Evolutionary conservation across 2,329 filamentous ascomycete genomes (phyloP).

Genomic region (Cladophialophora chaetospira): DNA sequence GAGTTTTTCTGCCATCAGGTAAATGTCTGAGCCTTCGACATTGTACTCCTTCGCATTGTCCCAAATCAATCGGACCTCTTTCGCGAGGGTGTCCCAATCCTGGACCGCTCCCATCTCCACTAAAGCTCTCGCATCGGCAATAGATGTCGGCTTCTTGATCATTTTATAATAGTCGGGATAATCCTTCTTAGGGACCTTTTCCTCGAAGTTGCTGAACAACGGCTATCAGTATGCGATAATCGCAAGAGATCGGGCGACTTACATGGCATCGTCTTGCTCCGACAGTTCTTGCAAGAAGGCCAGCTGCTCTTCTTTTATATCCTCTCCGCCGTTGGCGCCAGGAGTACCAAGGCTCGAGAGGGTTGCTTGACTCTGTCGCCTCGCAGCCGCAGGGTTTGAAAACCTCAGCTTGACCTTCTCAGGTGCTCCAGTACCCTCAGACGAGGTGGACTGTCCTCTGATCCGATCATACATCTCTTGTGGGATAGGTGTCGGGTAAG

Average conservation of each 20-base stretch:
- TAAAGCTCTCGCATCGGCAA: constrained; percentile 75
- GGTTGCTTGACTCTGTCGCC: constrained; percentile 27
- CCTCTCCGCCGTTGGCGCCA: constrained; percentile 11
- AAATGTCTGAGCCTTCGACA: constrained; percentile 86
- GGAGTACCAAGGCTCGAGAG: constrained; percentile 17
- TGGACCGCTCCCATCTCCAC: constrained; percentile 76
- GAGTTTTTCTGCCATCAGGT: constrained; percentile 72
- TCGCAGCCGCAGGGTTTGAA: constrained; percentile 9
- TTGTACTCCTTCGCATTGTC: constrained; percentile 87
- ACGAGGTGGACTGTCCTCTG: constrained; percentile 22
- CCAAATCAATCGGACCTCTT: constrained; percentile 80
- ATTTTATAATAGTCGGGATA: constrained; percentile 75
- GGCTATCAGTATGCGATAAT: constrained; percentile 29
- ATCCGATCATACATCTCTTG: constrained; percentile 46
- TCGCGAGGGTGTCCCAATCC: constrained; percentile 78
- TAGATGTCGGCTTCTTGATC: constrained; percentile 77
- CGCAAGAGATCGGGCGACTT: constrained; percentile 3
- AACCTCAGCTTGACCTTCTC: constrained; percentile 31
- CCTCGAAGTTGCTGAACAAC: constrained; percentile 55
- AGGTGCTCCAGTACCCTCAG: constrained; percentile 15
- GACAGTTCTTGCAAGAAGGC: constrained; percentile 30
- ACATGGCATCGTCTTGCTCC: constrained; percentile 21
- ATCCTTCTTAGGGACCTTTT: constrained; percentile 59
- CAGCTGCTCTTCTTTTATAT: constrained; percentile 24
- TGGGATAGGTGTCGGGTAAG: constrained; percentile 72